Base-by-base conservation (phyloP, 768 basidiomycete species). In the Piloderma croceum region DNA sequence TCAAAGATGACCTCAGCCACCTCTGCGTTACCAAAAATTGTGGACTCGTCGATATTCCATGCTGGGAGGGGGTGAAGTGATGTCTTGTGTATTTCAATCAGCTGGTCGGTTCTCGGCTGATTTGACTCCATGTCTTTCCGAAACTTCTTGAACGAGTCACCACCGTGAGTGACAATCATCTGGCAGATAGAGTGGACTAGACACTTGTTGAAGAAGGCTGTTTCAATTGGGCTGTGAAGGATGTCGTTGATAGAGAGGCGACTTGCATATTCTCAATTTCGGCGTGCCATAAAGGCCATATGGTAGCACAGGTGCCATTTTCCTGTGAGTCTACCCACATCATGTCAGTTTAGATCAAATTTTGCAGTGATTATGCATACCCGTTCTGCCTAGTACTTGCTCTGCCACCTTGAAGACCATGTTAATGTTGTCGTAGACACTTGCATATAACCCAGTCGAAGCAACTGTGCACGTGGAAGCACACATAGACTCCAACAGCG, bases 381-480 rank as follows among this genome's bases (percentile, higher is more conserved):
- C 47, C 6, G 43, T 56, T 5, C 53, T 51, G 1, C 63, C 64
- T 6, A 67, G 36, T 4, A 60, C 43, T 39, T 67, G 64, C 41
- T 68, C 63, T 0, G 61, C 54, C 15, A 34, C 46, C 6, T 46
- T 44, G 23, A 53, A 48, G 2, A 54, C 31, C 36, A 64, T 44
- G 36, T 69, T 69, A 17, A 68, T 62, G 34, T 70, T 70, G 45
- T 69, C 64, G 39, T 68, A 68, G 9, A 59, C 51, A 17, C 32
- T 27, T 0, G 24, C 43, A 37, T 43, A 56, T 0, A 53, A 37
- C 2, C 50, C 48, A 1, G 45, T 49, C 11, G 50, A 27, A 0
- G 60, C 63, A 24, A 63, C 21, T 6, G n/a, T 9, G 2, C 50
- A 48, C 3, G 56, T 44, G 18, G 24, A 24, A 4, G 23, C 17